Percentiles rank a stretch among this genome's conserved stretches.
These are phyloP conservation scores for Fusarium sp. DNA, from an alignment of 2,329 filamentous ascomycete species.

Conservation along the genomic window DNA sequence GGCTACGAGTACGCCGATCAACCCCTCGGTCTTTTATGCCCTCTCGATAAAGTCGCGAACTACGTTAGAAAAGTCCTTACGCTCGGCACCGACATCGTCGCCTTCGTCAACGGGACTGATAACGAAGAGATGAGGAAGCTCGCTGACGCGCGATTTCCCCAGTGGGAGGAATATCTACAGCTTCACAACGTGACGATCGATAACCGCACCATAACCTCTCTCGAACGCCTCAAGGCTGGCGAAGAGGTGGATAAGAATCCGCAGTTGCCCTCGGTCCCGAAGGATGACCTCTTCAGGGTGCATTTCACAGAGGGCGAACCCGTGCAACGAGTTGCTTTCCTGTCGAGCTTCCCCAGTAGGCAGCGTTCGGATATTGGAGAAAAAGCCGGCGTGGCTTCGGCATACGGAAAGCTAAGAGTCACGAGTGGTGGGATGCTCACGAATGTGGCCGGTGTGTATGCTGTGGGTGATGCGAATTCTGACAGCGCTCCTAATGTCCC, in stretches of 20 bases:
- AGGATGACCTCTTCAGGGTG: slow-evolving; percentile 65
- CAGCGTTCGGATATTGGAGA: slow-evolving; percentile 59
- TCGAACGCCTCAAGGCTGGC: slow-evolving; percentile 58
- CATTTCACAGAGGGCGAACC: slow-evolving; percentile 58
- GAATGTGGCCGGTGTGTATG: slow-evolving; percentile 64
- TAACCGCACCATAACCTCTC: slow-evolving; percentile 61
- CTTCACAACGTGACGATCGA: slow-evolving; percentile 63
- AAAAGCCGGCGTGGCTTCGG: slow-evolving; percentile 58
- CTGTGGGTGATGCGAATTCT: slow-evolving; percentile 67
- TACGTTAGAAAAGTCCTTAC: slow-evolving; percentile 62
- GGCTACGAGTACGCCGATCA: slow-evolving; percentile 70
- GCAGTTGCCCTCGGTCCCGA: slow-evolving; percentile 53
- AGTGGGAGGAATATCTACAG: slow-evolving; percentile 60
- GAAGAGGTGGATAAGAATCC: slow-evolving; percentile 50
- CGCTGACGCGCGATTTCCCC: slow-evolving; percentile 52
- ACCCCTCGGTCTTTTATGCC: slow-evolving; percentile 61
- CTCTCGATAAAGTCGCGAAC: slow-evolving; percentile 54
- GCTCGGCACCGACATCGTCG: slow-evolving; percentile 64
- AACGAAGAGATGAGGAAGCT: slow-evolving; percentile 53
- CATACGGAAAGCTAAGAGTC: slow-evolving; percentile 54
- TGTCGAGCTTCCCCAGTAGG: slow-evolving; percentile 57
- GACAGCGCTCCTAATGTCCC: slow-evolving; percentile 69
- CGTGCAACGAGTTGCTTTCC: slow-evolving; percentile 60
- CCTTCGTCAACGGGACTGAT: slow-evolving; percentile 68
- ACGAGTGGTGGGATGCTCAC: slow-evolving; percentile 58